These are phyloP conservation scores for Pharus latifolius DNA, from an alignment of 176 grass and related monocot species.

Conservation along the genomic window DNA sequence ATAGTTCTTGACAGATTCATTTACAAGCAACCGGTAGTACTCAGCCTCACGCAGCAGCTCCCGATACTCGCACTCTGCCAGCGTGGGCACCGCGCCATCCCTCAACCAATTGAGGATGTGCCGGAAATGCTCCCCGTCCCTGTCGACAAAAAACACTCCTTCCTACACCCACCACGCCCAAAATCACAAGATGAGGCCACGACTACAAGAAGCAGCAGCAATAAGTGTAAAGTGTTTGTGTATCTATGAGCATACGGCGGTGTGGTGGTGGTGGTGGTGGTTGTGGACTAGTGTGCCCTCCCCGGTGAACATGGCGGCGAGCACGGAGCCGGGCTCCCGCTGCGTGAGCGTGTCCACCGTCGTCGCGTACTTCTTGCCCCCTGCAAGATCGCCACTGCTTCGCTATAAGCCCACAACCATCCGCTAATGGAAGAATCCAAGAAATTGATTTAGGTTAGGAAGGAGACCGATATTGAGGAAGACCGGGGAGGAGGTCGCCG, in stretches of 20 bases:
- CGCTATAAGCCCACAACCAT: background rate
- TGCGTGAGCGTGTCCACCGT: constrained; percentile 46
- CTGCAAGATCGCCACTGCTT: background rate
- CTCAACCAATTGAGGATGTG: constrained; percentile 64
- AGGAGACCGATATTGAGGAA: constrained; percentile 24
- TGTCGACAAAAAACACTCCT: constrained; percentile 50
- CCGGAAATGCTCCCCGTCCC: constrained; percentile 53
- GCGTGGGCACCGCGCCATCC: constrained; percentile 32
- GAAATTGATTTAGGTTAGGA: too few species aligned
- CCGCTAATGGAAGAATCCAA: background rate
- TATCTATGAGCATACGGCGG: constrained; percentile 27
- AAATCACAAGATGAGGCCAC: background rate
- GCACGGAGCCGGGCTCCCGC: constrained; percentile 35
- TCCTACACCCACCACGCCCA: background rate
- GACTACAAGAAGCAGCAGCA: background rate
- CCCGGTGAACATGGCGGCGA: constrained; percentile 30
- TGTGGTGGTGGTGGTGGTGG: constrained; percentile 13
- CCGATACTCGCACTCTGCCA: constrained; percentile 27
- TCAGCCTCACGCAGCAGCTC: constrained; percentile 47
- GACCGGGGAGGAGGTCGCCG: background rate
- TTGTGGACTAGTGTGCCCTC: constrained; percentile 20
- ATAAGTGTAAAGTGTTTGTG: background rate
- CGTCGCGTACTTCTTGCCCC: constrained; percentile 33
- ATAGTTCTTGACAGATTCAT: background rate
- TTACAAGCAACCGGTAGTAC: constrained; percentile 51